Base-by-base conservation (phyloP, 2,329 filamentous ascomycete genomes). In the Sporothrix schenckii region DNA sequence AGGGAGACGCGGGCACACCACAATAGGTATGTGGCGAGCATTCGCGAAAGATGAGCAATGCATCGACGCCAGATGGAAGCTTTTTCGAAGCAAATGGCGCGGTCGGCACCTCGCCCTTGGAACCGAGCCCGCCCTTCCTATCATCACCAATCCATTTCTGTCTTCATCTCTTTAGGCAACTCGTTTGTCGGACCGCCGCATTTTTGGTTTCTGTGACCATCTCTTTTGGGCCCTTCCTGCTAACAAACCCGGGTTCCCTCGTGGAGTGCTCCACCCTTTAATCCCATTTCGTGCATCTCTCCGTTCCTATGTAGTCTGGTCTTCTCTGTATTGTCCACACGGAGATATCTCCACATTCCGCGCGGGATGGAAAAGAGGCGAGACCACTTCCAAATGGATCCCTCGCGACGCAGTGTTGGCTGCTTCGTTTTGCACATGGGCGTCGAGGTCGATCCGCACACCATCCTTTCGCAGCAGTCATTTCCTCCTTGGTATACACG, bases 81-180 rank as follows among this genome's bases (percentile, higher is more conserved):
- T 30, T 58, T 58, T 27, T 66, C 39, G 39, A 68, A 68, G 34
- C 53, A 34, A 58, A 68, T 58, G 41, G 66, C 41, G 52, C 16
- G 21, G 52, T 53, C 49, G 50, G 50, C n/a, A 44, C 50, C 65
- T 67, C 50, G 49, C 65, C 65, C 34, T 19, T 54, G 50, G 21
- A 68, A 30, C 66, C 39, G 53, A 50, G 52, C 21, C 41, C 41
- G 34, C 66, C 53, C 39, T 41, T 65, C 27, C 3, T 47, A 34
- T 52, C 27, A 4, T 14, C 19, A 2, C 49, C 27, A 2, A 4
- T 16, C n/a, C 24, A 39, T 60, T 16, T 41, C 4, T 30, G 24
- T 41, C 50, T 39, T 30, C 34, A 10, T 44, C 21, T 27, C 27
- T 47, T 27, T 21, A 27, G 39, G 6, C 41, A 39, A 21, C 58